Base-by-base conservation (phyloP, 768 basidiomycete genomes). In the Leccinum broughii region DNA sequence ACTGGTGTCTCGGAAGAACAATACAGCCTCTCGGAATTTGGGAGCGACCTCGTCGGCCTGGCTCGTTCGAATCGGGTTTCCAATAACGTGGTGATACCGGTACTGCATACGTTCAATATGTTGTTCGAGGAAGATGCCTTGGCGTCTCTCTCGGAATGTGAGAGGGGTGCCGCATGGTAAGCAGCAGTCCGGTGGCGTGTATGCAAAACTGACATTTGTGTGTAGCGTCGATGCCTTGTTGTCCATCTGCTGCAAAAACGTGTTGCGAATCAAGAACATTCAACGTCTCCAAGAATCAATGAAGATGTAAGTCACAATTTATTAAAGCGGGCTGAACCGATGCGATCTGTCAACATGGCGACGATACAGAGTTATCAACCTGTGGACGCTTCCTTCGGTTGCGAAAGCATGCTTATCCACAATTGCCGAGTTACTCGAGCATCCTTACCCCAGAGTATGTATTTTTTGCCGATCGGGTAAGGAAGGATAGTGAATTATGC, bases 81-180 rank as follows among this genome's bases (percentile, higher is more conserved):
- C 9, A 98, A 97, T 68, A 76, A 81, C 10, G 76, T 92, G 30
- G 87, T 96, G 44, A 79, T 97, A n/a, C 95, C 96, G 0, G 81
- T 89, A 11, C 73, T 97, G 61, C 87, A 91, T 66, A 87, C 88
- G 2, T 83, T 93, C 57, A 86, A 86, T 62, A 73, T 88, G 28
- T 74, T 98, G 30, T 78, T 94, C 7, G 89, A 92, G 66, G 85
- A 81, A 39, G 88, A 88, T 57, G 81, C 78, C 3, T 75, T 95
- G 57, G 75, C 76, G 34, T 70, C 74, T 44, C 75, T 92, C 37
- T 69, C 77, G 20, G 77, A 80, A 41, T 76, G 78, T 61, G 62
- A 77, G 28, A 70, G 69, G 48, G 88, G 89, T 15, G 58, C 80
- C 54, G 67, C 78, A 61, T 81, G 80, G 92, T 89, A 59, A 70